Evolutionary conservation across 192 early-diverging fungal genomes (phyloP).

Genomic region (Coemansia sp.): DNA sequence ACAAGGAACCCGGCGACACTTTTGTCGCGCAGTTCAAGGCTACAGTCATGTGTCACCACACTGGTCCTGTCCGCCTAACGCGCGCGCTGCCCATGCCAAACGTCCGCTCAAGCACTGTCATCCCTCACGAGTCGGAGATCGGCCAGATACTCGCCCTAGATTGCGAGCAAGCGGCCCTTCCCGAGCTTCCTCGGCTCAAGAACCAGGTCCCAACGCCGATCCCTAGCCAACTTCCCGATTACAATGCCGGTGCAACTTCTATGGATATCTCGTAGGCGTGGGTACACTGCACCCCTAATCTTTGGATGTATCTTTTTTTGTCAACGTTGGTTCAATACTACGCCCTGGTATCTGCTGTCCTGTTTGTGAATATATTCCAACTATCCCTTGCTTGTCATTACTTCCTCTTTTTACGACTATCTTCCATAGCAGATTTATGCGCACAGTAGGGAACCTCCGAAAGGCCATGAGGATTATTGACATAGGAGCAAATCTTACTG

Average conservation of each 20-base stretch:
- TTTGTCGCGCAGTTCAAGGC: conserved; percentile 75
- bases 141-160: conserved; percentile 47
- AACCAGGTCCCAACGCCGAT: conserved; percentile 25
- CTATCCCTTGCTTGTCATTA: neutral
- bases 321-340: too few species aligned
- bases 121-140: conserved; percentile 52
- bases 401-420: neutral
- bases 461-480: conserved; percentile 58
- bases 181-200: conserved; percentile 49
- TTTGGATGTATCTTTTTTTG: conserved; percentile 1
- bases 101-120: conserved; percentile 67
- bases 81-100: conserved; percentile 67
- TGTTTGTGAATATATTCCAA: neutral
- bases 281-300: neutral
- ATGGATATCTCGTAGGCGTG: conserved; percentile 31
- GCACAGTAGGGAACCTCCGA: neutral
- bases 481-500: conserved; percentile 87
- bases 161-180: conserved; percentile 29
- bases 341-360: neutral
- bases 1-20: conserved; percentile 48
- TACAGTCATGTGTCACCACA: conserved; percentile 63
- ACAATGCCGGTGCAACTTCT: conserved; percentile 3
- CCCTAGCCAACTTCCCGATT: conserved; percentile 8
- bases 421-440: neutral
- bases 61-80: conserved; percentile 68